Evolutionary conservation across 2,329 filamentous ascomycete species (phyloP).

Genomic region (Fusarium brachygibbosum): DNA sequence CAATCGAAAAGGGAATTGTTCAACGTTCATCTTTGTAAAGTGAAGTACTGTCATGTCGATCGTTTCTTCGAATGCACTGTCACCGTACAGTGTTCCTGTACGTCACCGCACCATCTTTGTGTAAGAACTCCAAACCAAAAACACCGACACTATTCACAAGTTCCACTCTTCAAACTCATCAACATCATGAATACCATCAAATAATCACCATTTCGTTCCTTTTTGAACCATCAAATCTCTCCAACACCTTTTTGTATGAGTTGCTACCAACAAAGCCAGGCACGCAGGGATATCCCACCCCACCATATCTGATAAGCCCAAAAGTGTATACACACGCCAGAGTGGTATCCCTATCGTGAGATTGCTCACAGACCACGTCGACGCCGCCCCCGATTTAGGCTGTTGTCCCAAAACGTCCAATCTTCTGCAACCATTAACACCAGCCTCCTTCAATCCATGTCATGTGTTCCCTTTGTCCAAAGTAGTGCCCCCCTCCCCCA

Average conservation of each 20-base stretch:
- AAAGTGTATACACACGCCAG: conserved; percentile 32
- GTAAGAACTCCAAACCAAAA: not conserved
- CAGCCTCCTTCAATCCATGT: not conserved
- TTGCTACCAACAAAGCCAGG: not conserved
- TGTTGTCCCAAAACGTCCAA: conserved; percentile 7
- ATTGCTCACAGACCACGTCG: conserved; percentile 1
- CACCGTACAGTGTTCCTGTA: not conserved
- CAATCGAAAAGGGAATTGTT: not conserved
- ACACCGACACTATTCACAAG: not conserved
- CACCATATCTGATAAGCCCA: conserved; percentile 26
- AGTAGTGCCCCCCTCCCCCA: not conserved
- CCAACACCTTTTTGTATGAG: not conserved
- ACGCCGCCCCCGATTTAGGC: conserved; percentile 13
- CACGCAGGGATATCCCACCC: conserved; percentile 25
- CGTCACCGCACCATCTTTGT: not conserved
- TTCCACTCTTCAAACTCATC: not conserved
- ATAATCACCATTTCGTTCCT: accelerated
- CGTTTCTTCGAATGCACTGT: not conserved
- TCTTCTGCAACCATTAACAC: not conserved
- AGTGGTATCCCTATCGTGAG: conserved; percentile 31
- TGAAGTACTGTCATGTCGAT: not conserved
- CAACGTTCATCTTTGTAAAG: not conserved
- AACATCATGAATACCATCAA: accelerated
- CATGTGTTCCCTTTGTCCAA: not conserved
- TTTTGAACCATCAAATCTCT: not conserved